Conservation (phyloP, 305 asterid species). For the Withania somnifera region DNA sequence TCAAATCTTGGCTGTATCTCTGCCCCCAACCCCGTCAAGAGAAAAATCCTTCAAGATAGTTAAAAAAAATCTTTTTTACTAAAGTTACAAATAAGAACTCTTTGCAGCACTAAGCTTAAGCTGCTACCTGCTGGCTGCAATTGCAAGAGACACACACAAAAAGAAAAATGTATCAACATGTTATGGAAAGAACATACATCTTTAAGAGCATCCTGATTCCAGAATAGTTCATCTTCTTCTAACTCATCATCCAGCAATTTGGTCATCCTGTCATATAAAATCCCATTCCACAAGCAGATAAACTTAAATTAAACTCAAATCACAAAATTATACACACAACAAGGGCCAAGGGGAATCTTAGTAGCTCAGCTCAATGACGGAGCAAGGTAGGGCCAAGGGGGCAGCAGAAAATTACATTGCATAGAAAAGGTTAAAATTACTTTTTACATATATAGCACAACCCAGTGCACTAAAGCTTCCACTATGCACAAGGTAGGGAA, state of each 20-base stretch:
- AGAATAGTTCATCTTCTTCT: slow-evolving; percentile 80
- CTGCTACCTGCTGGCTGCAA: background rate
- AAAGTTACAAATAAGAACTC: background rate
- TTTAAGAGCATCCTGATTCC: slow-evolving; percentile 96
- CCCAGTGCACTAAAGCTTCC: too few species aligned
- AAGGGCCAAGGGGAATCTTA: too few species aligned
- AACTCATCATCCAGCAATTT: slow-evolving; percentile 70
- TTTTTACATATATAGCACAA: too few species aligned
- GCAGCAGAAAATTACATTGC: too few species aligned
- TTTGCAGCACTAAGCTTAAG: background rate
- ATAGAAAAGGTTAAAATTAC: too few species aligned
- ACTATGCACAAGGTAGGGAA: too few species aligned
- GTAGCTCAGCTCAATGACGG: too few species aligned
- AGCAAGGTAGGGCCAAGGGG: too few species aligned
- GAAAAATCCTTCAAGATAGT: background rate
- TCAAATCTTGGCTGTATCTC: background rate
- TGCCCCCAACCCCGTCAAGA: background rate
- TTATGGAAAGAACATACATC: slow-evolving; percentile 35
- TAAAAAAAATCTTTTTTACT: background rate
- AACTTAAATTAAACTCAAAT: slow-evolving; percentile 1
- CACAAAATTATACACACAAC: background rate
- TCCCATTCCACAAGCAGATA: background rate
- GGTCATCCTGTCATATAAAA: slow-evolving; percentile 54
- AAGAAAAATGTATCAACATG: background rate
- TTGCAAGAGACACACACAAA: background rate